These are phyloP conservation scores for Sphaerulina musiva DNA, from an alignment of 2,329 filamentous ascomycete genomes.

Conservation along the genomic window DNA sequence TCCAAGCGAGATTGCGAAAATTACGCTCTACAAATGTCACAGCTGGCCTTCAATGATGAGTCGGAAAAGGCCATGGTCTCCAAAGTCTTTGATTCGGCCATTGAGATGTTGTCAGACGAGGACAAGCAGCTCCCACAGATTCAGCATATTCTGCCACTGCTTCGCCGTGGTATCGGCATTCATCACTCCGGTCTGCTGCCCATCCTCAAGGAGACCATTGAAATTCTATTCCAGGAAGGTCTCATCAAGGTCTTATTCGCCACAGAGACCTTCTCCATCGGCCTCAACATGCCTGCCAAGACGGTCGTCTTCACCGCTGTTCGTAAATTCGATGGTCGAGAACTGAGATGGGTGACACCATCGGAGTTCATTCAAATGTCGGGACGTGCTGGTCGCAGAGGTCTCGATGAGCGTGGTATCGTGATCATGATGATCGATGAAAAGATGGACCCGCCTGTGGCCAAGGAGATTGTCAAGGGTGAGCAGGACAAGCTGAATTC, in stretches of 20 bases:
- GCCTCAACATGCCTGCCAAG: conserved; percentile 97
- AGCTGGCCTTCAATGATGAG: conserved; percentile 89
- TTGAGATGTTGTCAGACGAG: conserved; percentile 85
- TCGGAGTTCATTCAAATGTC: conserved; percentile 99
- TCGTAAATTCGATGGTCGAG: conserved; percentile 84
- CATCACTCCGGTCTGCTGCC: conserved; percentile 94
- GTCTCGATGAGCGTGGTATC: conserved; percentile 93
- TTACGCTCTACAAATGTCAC: conserved; percentile 78
- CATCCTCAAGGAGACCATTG: conserved; percentile 96
- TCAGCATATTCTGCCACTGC: conserved; percentile 75
- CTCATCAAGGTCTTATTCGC: conserved; percentile 97
- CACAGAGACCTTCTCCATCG: conserved; percentile 97
- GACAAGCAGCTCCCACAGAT: conserved; percentile 88
- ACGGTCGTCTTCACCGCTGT: conserved; percentile 98
- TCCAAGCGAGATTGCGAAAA: conserved; percentile 95
- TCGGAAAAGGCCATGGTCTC: conserved; percentile 90
- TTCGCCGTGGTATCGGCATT: conserved; percentile 89
- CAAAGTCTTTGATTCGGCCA: conserved; percentile 88
- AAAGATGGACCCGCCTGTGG: conserved; percentile 89
- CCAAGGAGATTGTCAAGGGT: conserved; percentile 90
- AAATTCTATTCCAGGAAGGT: conserved; percentile 97
- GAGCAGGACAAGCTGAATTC: conserved; percentile 97
- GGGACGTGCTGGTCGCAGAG: conserved; percentile 89
- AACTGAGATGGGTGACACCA: conserved; percentile 75
- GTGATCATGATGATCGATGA: conserved; percentile 99